A percentile compares a stretch with the other conserved stretches of the same genome.
Conservation (phyloP, 2,329 filamentous ascomycete species). For the Chaetomiaceae sp. region DNA sequence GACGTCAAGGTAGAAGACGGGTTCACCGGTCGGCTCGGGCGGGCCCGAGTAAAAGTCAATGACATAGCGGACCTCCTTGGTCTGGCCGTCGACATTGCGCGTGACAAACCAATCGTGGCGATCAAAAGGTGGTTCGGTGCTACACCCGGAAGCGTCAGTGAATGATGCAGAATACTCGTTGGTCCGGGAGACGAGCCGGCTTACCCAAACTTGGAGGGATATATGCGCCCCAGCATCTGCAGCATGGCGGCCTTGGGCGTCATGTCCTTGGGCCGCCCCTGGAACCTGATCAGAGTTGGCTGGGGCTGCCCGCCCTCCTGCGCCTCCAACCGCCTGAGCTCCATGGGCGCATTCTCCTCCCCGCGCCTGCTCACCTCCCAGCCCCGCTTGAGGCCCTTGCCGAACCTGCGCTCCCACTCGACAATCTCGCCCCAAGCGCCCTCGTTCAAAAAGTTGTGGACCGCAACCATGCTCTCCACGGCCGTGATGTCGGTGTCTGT, state of each 20-base stretch:
- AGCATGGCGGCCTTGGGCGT: conserved; percentile 88
- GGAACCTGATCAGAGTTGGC: conserved; percentile 79
- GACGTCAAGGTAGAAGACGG: conserved; percentile 94
- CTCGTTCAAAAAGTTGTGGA: conserved; percentile 98
- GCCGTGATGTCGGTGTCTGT: conserved; percentile 89
- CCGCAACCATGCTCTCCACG: conserved; percentile 93
- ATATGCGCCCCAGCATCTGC: conserved; percentile 72
- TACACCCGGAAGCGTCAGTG: conserved; percentile 31
- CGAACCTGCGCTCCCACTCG: conserved; percentile 86
- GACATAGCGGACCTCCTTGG: conserved; percentile 81
- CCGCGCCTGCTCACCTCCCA: conserved; percentile 72
- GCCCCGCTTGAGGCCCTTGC: conserved; percentile 64
- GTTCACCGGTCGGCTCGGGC: conserved; percentile 78
- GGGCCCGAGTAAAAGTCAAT: conserved; percentile 94
- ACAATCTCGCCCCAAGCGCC: conserved; percentile 95
- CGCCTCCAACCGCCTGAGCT: conserved; percentile 36
- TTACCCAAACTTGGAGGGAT: conserved; percentile 74
- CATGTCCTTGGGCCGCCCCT: conserved; percentile 81
- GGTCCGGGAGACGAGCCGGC: no score
- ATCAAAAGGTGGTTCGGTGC: conserved; percentile 84
- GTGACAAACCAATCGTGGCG: conserved; percentile 96
- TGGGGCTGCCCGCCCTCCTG: conserved; percentile 49
- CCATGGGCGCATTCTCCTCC: conserved; percentile 53
- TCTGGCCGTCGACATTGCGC: conserved; percentile 61
- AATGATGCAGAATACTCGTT: no score